phyloP scores from a whole-genome alignment of 2,329 filamentous ascomycete species.

The Xylaria sp. region DNA sequence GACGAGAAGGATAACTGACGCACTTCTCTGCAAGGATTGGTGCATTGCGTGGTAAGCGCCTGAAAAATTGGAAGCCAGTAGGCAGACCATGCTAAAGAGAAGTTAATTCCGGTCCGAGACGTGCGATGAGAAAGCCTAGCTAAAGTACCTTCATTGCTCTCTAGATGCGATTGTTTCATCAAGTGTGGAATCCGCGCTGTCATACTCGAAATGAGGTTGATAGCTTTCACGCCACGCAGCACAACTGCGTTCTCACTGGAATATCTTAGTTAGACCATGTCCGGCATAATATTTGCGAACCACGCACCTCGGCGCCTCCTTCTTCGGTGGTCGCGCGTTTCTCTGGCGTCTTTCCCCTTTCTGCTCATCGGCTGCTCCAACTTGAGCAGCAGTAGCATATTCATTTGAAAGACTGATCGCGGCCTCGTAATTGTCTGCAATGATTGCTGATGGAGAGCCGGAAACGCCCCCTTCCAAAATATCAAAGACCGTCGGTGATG shows the following conservation, averaged over 20 bases:
- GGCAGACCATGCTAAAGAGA: constrained; percentile 84
- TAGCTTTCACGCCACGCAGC: constrained; percentile 80
- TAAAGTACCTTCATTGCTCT: constrained; percentile 78
- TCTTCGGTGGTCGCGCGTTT: constrained; percentile 59
- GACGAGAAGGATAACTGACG: constrained; percentile 88
- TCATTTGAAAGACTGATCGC: constrained; percentile 86
- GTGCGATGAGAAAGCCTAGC: neutral
- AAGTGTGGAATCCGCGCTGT: constrained; percentile 84
- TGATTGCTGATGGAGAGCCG: constrained; percentile 82
- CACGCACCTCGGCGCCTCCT: constrained; percentile 65
- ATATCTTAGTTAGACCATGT: constrained; percentile 28
- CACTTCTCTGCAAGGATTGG: constrained; percentile 93
- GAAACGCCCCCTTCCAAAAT: constrained; percentile 83
- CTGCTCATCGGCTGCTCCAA: constrained; percentile 77
- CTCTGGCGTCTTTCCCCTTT: constrained; percentile 65
- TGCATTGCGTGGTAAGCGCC: constrained; percentile 87
- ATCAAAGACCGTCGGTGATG: constrained; percentile 82
- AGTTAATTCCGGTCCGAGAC: constrained; percentile 43
- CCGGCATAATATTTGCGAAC: neutral
- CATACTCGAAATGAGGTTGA: constrained; percentile 83
- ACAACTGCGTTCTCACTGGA: constrained; percentile 76
- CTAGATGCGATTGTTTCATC: constrained; percentile 93
- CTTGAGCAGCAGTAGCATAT: constrained; percentile 84
- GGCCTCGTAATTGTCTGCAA: constrained; percentile 94
- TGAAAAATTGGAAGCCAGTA: constrained; percentile 98